phyloP scores from a whole-genome alignment of 23 red algal genomes.

The Rhodosorus marinus region DNA sequence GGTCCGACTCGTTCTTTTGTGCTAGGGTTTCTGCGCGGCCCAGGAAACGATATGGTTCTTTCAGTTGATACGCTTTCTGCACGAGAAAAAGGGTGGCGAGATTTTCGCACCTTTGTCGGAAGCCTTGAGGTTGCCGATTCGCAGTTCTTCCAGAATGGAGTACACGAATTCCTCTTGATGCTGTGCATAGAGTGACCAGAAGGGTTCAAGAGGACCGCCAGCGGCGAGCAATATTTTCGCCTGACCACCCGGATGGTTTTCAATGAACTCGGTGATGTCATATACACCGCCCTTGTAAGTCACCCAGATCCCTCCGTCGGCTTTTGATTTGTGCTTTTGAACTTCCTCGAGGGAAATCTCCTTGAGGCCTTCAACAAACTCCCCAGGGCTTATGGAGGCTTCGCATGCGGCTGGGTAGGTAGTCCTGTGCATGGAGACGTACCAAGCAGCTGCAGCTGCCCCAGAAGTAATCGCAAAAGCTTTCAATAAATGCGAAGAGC shows the following conservation, averaged over 20 bases:
- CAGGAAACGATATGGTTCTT: too few species aligned
- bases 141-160: conserved; percentile 44
- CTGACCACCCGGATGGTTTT: conserved; percentile 25
- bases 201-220: conserved; percentile 22
- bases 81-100: not conserved
- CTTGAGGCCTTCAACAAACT: not conserved
- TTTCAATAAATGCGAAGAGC: too few species aligned
- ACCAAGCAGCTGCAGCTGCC: too few species aligned
- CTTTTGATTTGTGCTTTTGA: not conserved
- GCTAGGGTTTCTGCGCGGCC: too few species aligned
- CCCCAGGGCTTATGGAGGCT: too few species aligned
- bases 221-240: conserved; percentile 30
- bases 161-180: conserved; percentile 39
- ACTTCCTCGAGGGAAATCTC: not conserved
- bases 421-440: too few species aligned
- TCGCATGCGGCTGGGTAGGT: too few species aligned
- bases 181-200: conserved; percentile 28
- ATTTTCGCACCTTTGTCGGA: too few species aligned
- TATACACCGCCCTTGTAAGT: conserved; percentile 32
- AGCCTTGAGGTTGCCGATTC: conserved; percentile 46
- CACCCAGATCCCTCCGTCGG: conserved; percentile 7
- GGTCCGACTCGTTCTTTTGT: not conserved
- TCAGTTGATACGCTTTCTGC: not conserved
- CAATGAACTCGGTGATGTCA: conserved; percentile 54
- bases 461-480: too few species aligned